Conservation (phyloP, 1,284 basidiomycete species). For the Neonothopanus nambi region DNA sequence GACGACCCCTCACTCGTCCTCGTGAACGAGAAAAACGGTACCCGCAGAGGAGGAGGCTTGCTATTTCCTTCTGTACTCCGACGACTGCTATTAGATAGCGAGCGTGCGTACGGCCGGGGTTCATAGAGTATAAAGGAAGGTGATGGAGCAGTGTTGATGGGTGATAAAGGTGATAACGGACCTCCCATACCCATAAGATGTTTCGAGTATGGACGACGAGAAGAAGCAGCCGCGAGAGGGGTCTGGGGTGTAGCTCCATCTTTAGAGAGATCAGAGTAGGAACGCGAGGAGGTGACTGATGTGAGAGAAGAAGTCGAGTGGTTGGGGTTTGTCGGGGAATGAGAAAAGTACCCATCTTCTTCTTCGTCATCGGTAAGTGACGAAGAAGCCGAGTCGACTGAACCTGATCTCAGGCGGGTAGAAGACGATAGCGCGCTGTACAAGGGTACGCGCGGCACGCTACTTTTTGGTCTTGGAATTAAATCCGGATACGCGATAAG, state of each 20-base stretch:
- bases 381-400: conserved; percentile 18
- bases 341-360: conserved; percentile 58
- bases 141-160: conserved; percentile 6
- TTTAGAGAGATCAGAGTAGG: conserved; percentile 40
- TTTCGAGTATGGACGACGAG: conserved; percentile 15
- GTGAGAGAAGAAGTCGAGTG: conserved; percentile 35
- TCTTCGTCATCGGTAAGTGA: conserved; percentile 28
- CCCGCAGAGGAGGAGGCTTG: conserved; percentile 22
- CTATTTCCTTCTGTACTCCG: background rate
- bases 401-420: background rate
- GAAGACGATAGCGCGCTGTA: conserved; percentile 12
- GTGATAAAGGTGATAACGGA: conserved; percentile 16
- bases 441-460: background rate
- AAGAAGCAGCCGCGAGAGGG: conserved; percentile 4
- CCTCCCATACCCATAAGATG: conserved; percentile 13
- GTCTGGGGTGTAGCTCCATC: background rate
- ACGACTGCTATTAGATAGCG: conserved; percentile 3
- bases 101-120: background rate
- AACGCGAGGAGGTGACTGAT: conserved; percentile 38
- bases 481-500: conserved; percentile 73
- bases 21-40: conserved; percentile 77
- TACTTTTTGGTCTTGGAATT: conserved; percentile 48
- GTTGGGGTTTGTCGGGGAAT: conserved; percentile 40
- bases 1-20: conserved; percentile 73
- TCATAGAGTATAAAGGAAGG: background rate